phyloP scores from a whole-genome alignment of 495 filamentous ascomycete genomes.

The Penicillium turbatum region DNA sequence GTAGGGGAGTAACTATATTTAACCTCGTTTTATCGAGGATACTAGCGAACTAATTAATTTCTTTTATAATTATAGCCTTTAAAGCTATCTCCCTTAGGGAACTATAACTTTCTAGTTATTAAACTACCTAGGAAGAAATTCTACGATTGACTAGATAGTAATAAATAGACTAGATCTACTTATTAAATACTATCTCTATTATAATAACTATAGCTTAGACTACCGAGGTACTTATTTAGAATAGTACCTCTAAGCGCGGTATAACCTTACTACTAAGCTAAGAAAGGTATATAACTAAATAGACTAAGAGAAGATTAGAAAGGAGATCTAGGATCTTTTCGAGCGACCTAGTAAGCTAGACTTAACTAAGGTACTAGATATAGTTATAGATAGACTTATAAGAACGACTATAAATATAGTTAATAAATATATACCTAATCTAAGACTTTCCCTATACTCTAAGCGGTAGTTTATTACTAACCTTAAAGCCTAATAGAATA shows the following conservation, averaged over 20 bases:
- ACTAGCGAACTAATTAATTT: constrained; percentile 20
- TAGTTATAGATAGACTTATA: background rate
- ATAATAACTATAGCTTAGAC: constrained; percentile 20
- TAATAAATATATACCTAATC: background rate
- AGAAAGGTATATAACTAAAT: constrained; percentile 22
- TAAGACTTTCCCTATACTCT: background rate
- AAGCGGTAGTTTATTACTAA: background rate
- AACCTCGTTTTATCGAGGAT: constrained; percentile 15
- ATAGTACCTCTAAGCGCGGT: constrained; percentile 15
- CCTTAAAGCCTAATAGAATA: background rate
- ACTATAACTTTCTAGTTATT: constrained; percentile 14
- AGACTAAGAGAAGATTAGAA: constrained; percentile 19
- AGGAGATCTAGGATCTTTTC: background rate
- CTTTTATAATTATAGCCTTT: constrained; percentile 14
- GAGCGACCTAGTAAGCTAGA: background rate
- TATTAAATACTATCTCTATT: constrained; percentile 20
- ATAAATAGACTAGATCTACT: constrained; percentile 9
- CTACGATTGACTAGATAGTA: constrained; percentile 10
- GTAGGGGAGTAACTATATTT: constrained; percentile 1
- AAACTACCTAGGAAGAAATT: constrained; percentile 14
- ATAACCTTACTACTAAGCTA: constrained; percentile 3
- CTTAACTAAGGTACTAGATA: background rate
- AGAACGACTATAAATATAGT: background rate
- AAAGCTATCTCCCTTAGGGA: background rate
- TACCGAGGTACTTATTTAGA: constrained; percentile 17